Base-by-base conservation (phyloP, 495 filamentous ascomycete genomes). In the Terfezia claveryi region DNA sequence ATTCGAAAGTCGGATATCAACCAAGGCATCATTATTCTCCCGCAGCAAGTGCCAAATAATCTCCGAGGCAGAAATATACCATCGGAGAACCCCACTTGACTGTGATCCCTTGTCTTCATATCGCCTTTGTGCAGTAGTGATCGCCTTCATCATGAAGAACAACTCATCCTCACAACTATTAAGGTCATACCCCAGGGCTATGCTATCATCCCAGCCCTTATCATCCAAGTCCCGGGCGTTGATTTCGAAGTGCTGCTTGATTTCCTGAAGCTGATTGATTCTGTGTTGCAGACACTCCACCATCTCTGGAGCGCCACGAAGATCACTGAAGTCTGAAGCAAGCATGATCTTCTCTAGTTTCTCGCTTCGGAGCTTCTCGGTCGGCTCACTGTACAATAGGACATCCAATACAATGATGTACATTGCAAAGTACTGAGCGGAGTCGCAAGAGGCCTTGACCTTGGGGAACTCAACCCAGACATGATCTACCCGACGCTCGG, bases 61-160 rank as follows among this genome's bases (percentile, higher is more conserved):
- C 63, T 99, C 89, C 23, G 79, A 79, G 11, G 85, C 85, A 16
- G 84, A 80, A 53, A 99, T 83, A 66, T 85, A 87, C 82, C 86
- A 94, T 57, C 83, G 80, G 53, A 96, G 63, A 1, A 94, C 68
- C 10, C 87, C 87, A 60, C 76, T 88, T 49, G 79, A 79, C 58
- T 83, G 76, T 2, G 75, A 76, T 57, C 68, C 62, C 53, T 78
- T 68, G 51, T 85, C 87, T 55, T 92, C 84, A 50, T 78, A 78
- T 63, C 87, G 89, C 55, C 87, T 71, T 64, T 99, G 91, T 9
- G 87, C 87, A 3, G 88, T 89, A 0, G 89, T 99, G 67, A 99
- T 96, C 20, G 91, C 91, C 61, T 99, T 95, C 92, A 96, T 95
- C 75, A 96, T 82, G 71, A 99, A 99, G 72, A 99, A 99, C 37